Conservation (phyloP, 495 filamentous ascomycete genomes). For the Penicillium cosmopolitanum region DNA sequence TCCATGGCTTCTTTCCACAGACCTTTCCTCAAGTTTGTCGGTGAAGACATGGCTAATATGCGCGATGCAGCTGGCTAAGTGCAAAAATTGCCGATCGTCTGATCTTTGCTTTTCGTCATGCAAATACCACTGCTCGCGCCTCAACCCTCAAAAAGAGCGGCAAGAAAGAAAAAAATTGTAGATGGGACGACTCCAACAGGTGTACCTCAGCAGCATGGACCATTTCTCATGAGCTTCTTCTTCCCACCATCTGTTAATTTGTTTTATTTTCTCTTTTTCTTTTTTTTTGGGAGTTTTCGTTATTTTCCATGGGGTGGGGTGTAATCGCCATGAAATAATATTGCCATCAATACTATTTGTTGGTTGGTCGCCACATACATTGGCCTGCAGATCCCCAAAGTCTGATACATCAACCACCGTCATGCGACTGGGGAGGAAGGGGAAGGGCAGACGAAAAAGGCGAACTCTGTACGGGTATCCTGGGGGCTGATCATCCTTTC, state of each 20-base stretch:
- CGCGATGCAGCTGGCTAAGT: constrained; percentile 29
- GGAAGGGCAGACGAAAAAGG: not conserved
- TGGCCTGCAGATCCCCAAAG: constrained; percentile 37
- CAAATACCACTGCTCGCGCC: constrained; percentile 34
- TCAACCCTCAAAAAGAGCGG: constrained; percentile 25
- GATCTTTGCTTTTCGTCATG: constrained; percentile 34
- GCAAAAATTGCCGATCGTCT: constrained; percentile 38
- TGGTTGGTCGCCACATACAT: constrained; percentile 22
- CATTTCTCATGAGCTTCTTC: constrained; percentile 20
- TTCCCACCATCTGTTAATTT: not conserved
- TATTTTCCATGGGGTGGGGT: not conserved
- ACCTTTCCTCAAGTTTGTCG: constrained; percentile 29
- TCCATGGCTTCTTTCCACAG: constrained; percentile 14
- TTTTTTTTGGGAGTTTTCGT: not conserved
- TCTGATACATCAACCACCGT: constrained; percentile 41
- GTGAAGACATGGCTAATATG: constrained; percentile 36
- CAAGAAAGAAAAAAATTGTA: constrained; percentile 14
- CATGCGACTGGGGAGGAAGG: constrained; percentile 38
- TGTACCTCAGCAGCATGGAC: constrained; percentile 26
- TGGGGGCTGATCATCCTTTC: constrained; percentile 38
- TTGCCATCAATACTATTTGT: not conserved
- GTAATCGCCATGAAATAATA: not conserved
- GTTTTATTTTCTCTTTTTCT: not conserved
- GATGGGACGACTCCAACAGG: constrained; percentile 35
- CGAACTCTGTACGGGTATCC: constrained; percentile 40